Evolutionary conservation across 305 asterid species (phyloP).

Genomic region (Fraxinus velutina): DNA sequence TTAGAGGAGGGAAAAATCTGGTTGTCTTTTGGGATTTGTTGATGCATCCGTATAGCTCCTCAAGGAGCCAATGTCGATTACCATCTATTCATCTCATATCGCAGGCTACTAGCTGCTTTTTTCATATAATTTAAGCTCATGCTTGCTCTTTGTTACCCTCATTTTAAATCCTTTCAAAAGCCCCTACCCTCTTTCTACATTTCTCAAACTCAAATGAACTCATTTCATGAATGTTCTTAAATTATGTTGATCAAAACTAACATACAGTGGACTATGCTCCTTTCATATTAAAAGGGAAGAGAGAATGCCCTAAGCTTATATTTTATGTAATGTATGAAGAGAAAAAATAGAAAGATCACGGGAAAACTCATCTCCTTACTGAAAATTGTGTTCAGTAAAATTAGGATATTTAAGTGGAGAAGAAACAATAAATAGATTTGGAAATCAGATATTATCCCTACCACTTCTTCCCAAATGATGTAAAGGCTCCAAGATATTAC

Average conservation of each 20-base stretch:
- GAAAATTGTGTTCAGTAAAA: not conserved
- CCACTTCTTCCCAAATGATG: not conserved
- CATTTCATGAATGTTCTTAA: not conserved
- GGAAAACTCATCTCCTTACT: not conserved
- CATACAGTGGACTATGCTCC: not conserved
- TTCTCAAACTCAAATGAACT: not conserved
- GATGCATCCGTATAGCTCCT: not conserved
- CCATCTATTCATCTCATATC: not conserved
- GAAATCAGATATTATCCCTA: not conserved
- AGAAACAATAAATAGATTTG: not conserved
- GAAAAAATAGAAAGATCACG: not conserved
- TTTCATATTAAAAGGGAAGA: not conserved
- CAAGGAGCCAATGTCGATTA: not conserved
- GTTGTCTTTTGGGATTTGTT: not conserved
- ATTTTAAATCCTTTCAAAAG: not conserved
- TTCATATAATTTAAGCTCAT: not conserved
- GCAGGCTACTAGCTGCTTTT: not conserved
- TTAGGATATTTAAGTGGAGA: not conserved
- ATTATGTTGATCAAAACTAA: not conserved
- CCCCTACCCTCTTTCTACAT: not conserved
- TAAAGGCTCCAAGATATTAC: not conserved
- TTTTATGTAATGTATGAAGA: not conserved
- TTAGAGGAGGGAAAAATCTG: not conserved
- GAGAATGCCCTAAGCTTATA: not conserved
- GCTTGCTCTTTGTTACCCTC: not conserved